A percentile compares a stretch with the other conserved stretches of the same genome.
Evolutionary conservation across 495 filamentous ascomycete species (phyloP).

Genomic region (Durotheca rogersii): DNA sequence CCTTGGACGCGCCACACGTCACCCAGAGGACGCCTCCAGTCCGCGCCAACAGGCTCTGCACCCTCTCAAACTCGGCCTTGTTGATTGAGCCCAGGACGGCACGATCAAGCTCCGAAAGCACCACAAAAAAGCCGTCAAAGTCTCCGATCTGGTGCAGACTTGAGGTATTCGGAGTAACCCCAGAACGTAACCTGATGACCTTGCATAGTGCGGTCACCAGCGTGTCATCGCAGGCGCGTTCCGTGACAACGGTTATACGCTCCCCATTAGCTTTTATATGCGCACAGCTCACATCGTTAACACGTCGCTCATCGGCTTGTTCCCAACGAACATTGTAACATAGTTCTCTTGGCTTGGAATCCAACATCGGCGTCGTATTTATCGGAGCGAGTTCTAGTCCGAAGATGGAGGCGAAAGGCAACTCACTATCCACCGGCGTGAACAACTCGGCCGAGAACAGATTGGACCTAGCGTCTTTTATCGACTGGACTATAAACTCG

Average conservation of each 20-base stretch:
- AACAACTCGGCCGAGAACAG: constrained; percentile 37
- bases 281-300: constrained; percentile 14
- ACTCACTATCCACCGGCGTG: constrained; percentile 29
- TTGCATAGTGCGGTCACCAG: constrained; percentile 38
- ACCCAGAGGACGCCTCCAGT: constrained; percentile 43
- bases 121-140: constrained; percentile 34
- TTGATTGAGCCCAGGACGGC: constrained; percentile 33
- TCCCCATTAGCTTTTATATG: constrained; percentile 20
- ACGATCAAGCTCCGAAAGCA: constrained; percentile 35
- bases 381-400: constrained; percentile 34
- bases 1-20: constrained; percentile 42
- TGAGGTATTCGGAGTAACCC: constrained; percentile 21
- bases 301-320: constrained; percentile 25
- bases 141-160: constrained; percentile 30
- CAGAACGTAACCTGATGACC: constrained; percentile 38
- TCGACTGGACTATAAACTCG: constrained; percentile 35
- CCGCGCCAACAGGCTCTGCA: constrained; percentile 43
- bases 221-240: constrained; percentile 36
- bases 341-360: constrained; percentile 30
- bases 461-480: constrained; percentile 24
- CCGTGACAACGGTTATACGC: constrained; percentile 43
- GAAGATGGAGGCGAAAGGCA: constrained; percentile 33
- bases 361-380: background rate
- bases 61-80: constrained; percentile 30
- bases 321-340: constrained; percentile 51